phyloP scores from a whole-genome alignment of 768 basidiomycete genomes.

The Mrakia blollopis region DNA sequence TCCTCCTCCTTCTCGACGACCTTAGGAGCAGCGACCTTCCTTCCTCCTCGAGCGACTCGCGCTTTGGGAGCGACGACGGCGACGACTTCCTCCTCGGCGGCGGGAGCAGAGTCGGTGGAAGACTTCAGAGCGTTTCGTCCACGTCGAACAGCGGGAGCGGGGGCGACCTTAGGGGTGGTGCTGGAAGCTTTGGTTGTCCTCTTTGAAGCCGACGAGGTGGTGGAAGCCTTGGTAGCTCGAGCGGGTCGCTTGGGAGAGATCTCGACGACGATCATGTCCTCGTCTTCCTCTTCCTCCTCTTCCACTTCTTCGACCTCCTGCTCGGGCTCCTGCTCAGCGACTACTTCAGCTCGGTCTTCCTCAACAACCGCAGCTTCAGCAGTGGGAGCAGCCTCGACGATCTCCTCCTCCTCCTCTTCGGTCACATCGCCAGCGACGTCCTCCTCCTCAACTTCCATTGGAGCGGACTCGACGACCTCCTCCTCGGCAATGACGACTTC shows the following conservation, averaged over 20 bases:
- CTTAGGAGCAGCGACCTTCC: conserved; percentile 4
- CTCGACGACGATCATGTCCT: conserved; percentile 9
- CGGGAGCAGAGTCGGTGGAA: not conserved
- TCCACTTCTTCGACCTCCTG: not conserved
- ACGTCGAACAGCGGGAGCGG: not conserved
- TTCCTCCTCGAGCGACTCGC: conserved; percentile 2
- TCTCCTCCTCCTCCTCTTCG: not conserved
- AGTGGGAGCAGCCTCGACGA: not conserved
- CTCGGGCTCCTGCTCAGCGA: not conserved
- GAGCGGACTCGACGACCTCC: conserved; percentile 1
- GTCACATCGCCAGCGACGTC: not conserved
- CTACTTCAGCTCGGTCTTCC: not conserved
- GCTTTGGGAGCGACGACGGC: not conserved
- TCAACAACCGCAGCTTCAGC: not conserved
- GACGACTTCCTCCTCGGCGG: not conserved
- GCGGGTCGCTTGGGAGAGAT: conserved; percentile 9
- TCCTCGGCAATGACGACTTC: not conserved
- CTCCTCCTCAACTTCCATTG: not conserved
- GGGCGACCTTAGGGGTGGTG: not conserved
- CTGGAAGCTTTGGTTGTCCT: not conserved
- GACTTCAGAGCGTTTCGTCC: conserved; percentile 5
- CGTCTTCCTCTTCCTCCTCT: conserved; percentile 1
- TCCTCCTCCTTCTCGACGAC: conserved; percentile 8
- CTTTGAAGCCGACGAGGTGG: not conserved
- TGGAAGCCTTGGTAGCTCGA: conserved; percentile 1